Evolutionary conservation across 1,284 basidiomycete species (phyloP), one percentile per base, ranked within the genome.

Genomic region (Puccinia hordei): DNA sequence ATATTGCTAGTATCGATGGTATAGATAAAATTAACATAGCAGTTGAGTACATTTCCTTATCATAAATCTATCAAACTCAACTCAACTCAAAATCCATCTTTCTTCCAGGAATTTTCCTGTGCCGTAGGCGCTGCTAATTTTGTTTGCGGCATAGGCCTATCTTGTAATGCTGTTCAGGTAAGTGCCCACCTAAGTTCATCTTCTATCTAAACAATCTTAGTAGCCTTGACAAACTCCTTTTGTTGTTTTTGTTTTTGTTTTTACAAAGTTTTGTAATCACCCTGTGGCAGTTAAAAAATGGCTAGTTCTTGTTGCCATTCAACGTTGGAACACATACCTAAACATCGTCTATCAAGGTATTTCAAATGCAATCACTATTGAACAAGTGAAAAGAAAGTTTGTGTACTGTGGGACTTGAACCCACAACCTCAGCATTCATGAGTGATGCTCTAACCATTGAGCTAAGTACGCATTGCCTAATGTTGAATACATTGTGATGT

Each of bases 111-210:
- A 13, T 73, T 73, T 22, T 49, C 71, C 46, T 15, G 35, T 1
- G 9, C 19, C 1, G 30, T 73, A 10, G 71, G 71, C n/a, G 71
- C 71, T 22, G 53, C 51, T 22, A 73, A 73, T 38, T 73, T 73
- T 17, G 55, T 55, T 33, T 73, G 71, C 19, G 71, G 71, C 10
- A 73, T 73, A 51, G 71, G 71, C 35, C 49, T 73, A 8, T 41
- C 30, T 35, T 73, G 71, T 35, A n/a, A 51, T 57, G 71, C 71
- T 22, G 71, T 49, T 22, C 71, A 73, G 51, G 71, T 73, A 38
- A 57, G 51, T 9, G 24, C 24, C 17, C 46, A 2, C 8, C 46
- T 2, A 49, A 49, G 17, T 49, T 3, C 46, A 49, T 57, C 27
- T 27, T n/a, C 53, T n/a, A n/a, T n/a, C n/a, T n/a, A 15, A 24